These are phyloP conservation scores for Ustilago xerochloae DNA, from an alignment of 1,284 basidiomycete species.

Conservation along the genomic window DNA sequence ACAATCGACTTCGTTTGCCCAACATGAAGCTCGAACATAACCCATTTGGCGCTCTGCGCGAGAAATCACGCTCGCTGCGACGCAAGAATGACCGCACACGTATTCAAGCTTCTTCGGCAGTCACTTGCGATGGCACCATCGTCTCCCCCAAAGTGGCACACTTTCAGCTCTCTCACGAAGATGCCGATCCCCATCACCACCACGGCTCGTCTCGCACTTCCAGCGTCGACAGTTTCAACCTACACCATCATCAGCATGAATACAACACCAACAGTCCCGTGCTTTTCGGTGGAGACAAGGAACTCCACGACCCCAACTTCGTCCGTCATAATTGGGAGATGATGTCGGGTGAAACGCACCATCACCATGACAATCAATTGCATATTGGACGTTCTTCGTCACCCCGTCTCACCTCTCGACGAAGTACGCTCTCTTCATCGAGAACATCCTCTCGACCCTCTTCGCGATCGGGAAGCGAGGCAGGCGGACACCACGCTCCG, in stretches of 20 bases:
- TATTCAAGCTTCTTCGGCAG: conserved; percentile 23
- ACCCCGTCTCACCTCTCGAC: conserved; percentile 23
- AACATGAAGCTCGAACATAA: conserved; percentile 41
- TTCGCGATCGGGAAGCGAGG: conserved; percentile 39
- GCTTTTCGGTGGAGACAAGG: conserved; percentile 35
- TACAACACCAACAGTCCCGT: conserved; percentile 27
- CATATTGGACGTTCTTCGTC: conserved; percentile 27
- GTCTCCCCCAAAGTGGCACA: conserved; percentile 17
- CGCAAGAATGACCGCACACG: conserved; percentile 32
- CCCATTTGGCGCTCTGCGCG: conserved; percentile 27
- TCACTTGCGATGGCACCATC: conserved; percentile 19
- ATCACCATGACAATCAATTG: conserved; percentile 22
- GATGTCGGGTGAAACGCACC: conserved; percentile 35
- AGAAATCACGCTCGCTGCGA: conserved; percentile 29
- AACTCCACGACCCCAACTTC: conserved; percentile 45
- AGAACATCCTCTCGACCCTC: conserved; percentile 31
- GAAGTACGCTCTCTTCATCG: conserved; percentile 33
- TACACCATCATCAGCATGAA: conserved; percentile 8
- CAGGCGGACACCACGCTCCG: conserved; percentile 16
- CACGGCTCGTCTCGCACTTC: conserved; percentile 8
- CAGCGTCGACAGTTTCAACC: conserved; percentile 16
- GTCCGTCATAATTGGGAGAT: conserved; percentile 48
- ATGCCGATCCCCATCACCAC: conserved; percentile 2
- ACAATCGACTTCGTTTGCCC: not conserved
- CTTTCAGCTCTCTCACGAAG: conserved; percentile 18